phyloP scores from a whole-genome alignment of 176 grass and related monocot species.

The Otatea glauca region DNA sequence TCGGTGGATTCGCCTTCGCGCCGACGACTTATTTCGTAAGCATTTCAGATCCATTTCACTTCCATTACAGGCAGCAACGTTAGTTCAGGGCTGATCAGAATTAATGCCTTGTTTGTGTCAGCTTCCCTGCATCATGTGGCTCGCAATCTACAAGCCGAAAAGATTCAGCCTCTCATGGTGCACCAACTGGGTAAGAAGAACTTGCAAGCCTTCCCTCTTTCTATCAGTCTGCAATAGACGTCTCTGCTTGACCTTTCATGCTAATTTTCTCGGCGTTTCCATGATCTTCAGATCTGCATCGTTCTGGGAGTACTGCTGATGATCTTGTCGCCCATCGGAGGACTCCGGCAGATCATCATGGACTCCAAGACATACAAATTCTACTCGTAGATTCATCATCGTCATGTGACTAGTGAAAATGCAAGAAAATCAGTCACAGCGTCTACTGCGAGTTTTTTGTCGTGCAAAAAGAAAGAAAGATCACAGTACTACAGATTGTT shows the following conservation, averaged over 20 bases:
- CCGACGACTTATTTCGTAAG: conserved; percentile 93
- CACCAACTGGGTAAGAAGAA: conserved; percentile 73
- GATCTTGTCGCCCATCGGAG: conserved; percentile 79
- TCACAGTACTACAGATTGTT: not conserved
- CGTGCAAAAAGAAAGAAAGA: conserved; percentile 5
- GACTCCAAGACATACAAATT: conserved; percentile 56
- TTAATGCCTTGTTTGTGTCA: conserved; percentile 32
- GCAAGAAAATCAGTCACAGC: not conserved
- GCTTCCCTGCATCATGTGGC: conserved; percentile 94
- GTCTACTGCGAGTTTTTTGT: not conserved
- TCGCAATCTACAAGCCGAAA: conserved; percentile 80
- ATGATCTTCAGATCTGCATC: conserved; percentile 73
- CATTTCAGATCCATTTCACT: not conserved
- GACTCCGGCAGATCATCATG: conserved; percentile 69
- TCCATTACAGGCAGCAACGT: not conserved
- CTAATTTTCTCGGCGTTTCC: not conserved
- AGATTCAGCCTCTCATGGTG: conserved; percentile 79
- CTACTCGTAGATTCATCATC: conserved; percentile 56
- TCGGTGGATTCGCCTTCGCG: conserved; percentile 85
- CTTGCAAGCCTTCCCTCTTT: not conserved
- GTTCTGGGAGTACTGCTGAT: conserved; percentile 71
- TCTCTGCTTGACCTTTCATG: not conserved
- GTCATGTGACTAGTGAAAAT: not conserved
- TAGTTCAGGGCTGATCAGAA: not conserved
- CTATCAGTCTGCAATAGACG: not conserved